These are phyloP conservation scores for Amanita jacksonii DNA, from an alignment of 768 basidiomycete genomes.

Conservation along the genomic window DNA sequence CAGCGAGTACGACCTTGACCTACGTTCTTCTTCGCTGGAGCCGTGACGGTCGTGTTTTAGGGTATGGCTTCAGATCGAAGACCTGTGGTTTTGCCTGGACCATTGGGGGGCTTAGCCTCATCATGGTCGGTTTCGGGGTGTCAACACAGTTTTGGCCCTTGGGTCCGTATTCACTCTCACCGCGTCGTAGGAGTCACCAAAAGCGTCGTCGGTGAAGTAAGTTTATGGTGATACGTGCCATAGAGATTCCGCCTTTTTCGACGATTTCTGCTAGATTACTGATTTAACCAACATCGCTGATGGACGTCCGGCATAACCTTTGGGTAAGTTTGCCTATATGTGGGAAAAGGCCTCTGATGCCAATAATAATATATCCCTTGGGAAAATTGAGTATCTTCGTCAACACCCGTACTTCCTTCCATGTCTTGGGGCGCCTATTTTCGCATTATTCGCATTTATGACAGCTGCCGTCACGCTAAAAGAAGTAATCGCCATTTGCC, in stretches of 20 bases:
- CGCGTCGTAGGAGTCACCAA: not conserved
- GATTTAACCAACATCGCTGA: conserved; percentile 30
- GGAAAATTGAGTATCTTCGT: conserved; percentile 15
- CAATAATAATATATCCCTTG: conserved; percentile 12
- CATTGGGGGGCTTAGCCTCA: conserved; percentile 31
- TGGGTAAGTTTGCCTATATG: conserved; percentile 16
- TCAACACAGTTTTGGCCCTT: conserved; percentile 28
- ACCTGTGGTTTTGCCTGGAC: conserved; percentile 33
- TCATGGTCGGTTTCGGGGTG: conserved; percentile 33
- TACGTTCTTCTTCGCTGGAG: conserved; percentile 25
- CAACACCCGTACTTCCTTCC: conserved; percentile 28
- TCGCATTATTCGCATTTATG: conserved; percentile 16
- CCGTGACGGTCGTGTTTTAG: conserved; percentile 25
- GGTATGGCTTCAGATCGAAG: conserved; percentile 26
- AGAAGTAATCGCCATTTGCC: conserved; percentile 16
- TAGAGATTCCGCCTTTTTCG: not conserved
- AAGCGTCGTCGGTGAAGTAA: not conserved
- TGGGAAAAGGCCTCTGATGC: not conserved
- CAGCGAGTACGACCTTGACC: too few species aligned
- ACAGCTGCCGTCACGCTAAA: conserved; percentile 16
- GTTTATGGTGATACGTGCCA: not conserved
- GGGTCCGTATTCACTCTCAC: too few species aligned
- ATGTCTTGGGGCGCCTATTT: conserved; percentile 19
- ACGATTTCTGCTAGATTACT: conserved; percentile 33
- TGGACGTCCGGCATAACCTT: conserved; percentile 26